These are phyloP conservation scores for Cyberlindnera sargentensis DNA, from an alignment of 805 yeast species.

Conservation along the genomic window DNA sequence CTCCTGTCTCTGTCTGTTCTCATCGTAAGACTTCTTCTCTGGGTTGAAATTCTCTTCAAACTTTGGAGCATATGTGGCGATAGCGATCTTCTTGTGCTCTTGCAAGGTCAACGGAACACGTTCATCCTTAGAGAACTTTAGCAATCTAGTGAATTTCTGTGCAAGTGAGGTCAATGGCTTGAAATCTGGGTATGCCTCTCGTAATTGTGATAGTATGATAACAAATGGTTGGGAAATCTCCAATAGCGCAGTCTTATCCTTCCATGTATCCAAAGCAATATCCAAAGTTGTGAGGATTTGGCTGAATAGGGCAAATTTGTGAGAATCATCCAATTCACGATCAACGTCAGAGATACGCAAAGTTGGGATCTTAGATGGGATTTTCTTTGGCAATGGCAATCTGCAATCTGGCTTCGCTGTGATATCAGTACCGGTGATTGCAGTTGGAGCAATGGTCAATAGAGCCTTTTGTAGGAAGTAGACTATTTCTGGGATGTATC, in stretches of 20 bases:
- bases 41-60: conserved; percentile 96
- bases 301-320: conserved; percentile 18
- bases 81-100: conserved; percentile 75
- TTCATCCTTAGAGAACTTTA: conserved; percentile 39
- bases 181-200: conserved; percentile 30
- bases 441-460: conserved; percentile 35
- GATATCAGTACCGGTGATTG: conserved; percentile 6
- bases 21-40: conserved; percentile 86
- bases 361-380: conserved; percentile 2
- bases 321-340: conserved; percentile 24
- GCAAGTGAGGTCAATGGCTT: conserved; percentile 27
- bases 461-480: conserved; percentile 50
- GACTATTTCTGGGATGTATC: conserved; percentile 75
- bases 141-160: conserved; percentile 41
- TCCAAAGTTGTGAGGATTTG: conserved; percentile 28
- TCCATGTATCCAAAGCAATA: conserved; percentile 41
- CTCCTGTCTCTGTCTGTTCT: conserved; percentile 76
- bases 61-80: conserved; percentile 80
- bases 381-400: conserved; percentile 16
- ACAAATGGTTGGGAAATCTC: conserved; percentile 51
- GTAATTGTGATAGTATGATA: conserved; percentile 34
- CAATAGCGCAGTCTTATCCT: conserved; percentile 51
- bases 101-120: conserved; percentile 75
- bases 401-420: conserved; percentile 15
- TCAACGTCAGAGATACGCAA: conserved; percentile 19